Evolutionary conservation across 148 eudicot species (phyloP).

Genomic region (Persicaria tinctoria): DNA sequence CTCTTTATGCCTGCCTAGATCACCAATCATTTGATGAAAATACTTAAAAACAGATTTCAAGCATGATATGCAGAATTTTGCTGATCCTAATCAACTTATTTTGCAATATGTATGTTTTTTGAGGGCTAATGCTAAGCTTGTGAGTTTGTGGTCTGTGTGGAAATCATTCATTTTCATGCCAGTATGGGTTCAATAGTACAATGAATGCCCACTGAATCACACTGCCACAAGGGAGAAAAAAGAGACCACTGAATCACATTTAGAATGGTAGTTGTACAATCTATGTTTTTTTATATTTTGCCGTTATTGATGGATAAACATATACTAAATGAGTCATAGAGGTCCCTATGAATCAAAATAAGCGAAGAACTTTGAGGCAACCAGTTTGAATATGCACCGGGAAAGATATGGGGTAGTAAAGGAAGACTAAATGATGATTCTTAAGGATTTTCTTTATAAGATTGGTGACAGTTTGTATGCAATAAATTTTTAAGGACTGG

Average conservation of each 20-base stretch:
- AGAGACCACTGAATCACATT: not conserved
- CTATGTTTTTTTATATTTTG: not conserved
- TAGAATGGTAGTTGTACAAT: not conserved
- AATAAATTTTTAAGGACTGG: not conserved
- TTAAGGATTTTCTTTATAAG: no score
- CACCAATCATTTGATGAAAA: not conserved
- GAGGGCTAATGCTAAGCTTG: no score
- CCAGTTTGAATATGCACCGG: no score
- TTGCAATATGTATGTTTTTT: no score
- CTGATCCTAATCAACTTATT: no score
- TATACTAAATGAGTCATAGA: not conserved
- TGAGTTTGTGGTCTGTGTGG: not conserved
- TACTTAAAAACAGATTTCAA: not conserved
- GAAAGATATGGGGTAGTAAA: no score
- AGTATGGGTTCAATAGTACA: not conserved
- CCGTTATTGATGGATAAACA: not conserved
- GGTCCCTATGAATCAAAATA: not conserved
- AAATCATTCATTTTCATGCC: not conserved
- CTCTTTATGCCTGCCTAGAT: not conserved
- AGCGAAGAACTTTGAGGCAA: no score
- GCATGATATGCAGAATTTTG: no score
- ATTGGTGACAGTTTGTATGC: not conserved
- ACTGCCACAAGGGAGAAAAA: not conserved
- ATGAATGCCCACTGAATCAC: not conserved
- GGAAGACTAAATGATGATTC: no score